Evolutionary conservation across 2,329 filamentous ascomycete species (phyloP).

Genomic region (Grosmannia serpens): DNA sequence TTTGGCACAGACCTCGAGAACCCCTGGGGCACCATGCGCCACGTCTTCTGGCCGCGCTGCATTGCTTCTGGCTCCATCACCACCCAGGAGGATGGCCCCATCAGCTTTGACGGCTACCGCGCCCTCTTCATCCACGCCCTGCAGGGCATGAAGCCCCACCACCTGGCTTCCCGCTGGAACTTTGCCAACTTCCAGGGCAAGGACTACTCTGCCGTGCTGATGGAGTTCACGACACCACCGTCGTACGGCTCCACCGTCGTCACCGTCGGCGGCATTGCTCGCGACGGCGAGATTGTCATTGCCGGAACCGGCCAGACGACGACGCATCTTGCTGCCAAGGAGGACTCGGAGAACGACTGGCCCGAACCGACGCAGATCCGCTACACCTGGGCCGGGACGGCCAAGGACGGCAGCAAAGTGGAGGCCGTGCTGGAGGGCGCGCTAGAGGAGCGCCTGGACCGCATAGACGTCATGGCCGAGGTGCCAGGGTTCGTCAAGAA

Average conservation of each 20-base stretch:
- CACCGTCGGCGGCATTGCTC: conserved; percentile 70
- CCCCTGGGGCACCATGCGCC: conserved; percentile 87
- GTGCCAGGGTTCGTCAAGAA: conserved; percentile 92
- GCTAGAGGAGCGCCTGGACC: conserved; percentile 61
- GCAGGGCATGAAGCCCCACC: conserved; percentile 98
- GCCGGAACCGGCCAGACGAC: conserved; percentile 56
- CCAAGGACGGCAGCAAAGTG: conserved; percentile 63
- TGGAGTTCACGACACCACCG: conserved; percentile 90
- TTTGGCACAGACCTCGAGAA: conserved; percentile 77
- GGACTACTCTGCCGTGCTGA: conserved; percentile 76
- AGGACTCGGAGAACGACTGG: conserved; percentile 76
- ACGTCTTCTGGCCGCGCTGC: conserved; percentile 90
- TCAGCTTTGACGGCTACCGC: conserved; percentile 74
- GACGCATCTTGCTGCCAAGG: conserved; percentile 56
- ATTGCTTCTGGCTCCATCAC: conserved; percentile 71
- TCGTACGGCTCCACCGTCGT: conserved; percentile 84
- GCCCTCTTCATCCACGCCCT: conserved; percentile 75
- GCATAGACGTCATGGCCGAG: conserved; percentile 92
- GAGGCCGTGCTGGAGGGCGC: conserved; percentile 57
- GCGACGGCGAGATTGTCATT: conserved; percentile 67
- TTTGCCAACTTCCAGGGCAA: conserved; percentile 86
- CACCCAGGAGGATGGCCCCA: conserved; percentile 65
- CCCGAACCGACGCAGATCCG: conserved; percentile 68
- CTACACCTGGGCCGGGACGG: conserved; percentile 68
- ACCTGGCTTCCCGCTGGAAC: conserved; percentile 86